phyloP scores from a whole-genome alignment of 2,329 filamentous ascomycete genomes.

The Claviceps pazoutovae region DNA sequence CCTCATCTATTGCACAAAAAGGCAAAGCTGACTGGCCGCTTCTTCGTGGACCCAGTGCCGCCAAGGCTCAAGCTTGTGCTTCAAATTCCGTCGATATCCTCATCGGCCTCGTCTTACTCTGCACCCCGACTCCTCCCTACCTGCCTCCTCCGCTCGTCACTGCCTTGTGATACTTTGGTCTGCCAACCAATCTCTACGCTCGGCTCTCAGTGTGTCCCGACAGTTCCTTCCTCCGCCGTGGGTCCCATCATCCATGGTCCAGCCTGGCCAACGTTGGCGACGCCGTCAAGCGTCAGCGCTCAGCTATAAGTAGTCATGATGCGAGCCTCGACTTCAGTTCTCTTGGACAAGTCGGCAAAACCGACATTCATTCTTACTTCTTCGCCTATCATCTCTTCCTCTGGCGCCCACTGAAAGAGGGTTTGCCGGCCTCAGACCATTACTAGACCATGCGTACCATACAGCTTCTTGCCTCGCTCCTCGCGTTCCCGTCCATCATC shows the following conservation, averaged over 20 bases:
- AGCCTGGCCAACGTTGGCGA: neutral
- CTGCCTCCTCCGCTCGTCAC: neutral
- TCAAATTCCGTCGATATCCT: neutral
- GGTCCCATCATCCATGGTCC: no score
- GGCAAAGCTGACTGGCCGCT: no score
- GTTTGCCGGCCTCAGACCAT: neutral
- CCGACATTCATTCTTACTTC: neutral
- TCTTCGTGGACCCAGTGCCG: neutral
- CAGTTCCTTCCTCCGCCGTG: neutral
- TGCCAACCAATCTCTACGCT: neutral
- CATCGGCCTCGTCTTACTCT: neutral
- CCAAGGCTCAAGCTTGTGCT: neutral
- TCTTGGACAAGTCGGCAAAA: no score
- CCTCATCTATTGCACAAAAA: no score
- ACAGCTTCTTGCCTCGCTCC: neutral
- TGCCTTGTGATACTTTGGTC: neutral
- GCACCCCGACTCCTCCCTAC: neutral
- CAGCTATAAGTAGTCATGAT: neutral
- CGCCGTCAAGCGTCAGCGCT: neutral
- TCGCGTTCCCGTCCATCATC: neutral
- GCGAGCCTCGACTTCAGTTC: neutral
- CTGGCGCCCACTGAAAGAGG: neutral
- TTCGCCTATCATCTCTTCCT: neutral
- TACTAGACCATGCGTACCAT: neutral
- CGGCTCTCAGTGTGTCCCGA: no score